A percentile compares a stretch with the other conserved stretches of the same genome.
These are phyloP conservation scores for Pinus taeda DNA, from an alignment of 75 land plant species.

Conservation along the genomic window DNA sequence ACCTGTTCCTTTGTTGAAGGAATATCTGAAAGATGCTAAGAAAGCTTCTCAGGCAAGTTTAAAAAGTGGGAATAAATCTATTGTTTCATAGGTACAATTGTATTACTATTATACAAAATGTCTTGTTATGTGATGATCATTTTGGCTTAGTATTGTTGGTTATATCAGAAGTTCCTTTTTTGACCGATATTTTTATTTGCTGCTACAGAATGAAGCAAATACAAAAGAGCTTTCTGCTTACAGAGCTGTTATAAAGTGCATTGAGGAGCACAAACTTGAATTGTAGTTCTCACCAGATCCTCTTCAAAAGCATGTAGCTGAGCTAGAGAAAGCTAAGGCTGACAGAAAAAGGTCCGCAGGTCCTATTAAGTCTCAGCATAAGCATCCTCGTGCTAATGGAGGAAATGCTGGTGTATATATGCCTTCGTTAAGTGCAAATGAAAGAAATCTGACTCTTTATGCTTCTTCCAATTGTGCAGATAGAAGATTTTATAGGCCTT, in stretches of 20 bases:
- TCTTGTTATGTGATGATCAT: not conserved
- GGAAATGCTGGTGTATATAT: conserved; percentile 11
- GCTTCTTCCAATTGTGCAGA: conserved; percentile 5
- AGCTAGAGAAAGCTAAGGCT: conserved; percentile 44
- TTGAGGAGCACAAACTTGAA: conserved; percentile 53
- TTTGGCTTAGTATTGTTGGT: not conserved
- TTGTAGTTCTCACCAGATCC: conserved; percentile 41
- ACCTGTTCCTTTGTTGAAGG: conserved; percentile 65
- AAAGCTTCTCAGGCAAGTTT: conserved; percentile 38
- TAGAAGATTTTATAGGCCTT: conserved; percentile 28
- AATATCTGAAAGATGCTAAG: conserved; percentile 69
- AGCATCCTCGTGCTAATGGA: conserved; percentile 27
- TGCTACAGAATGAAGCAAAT: conserved; percentile 29
- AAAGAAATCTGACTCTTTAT: not conserved
- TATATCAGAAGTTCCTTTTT: not conserved
- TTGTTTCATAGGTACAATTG: conserved; percentile 30
- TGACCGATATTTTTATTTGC: not conserved
- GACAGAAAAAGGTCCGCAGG: conserved; percentile 32
- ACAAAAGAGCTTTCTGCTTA: conserved; percentile 44
- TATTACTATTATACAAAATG: not conserved
- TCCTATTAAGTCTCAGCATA: conserved; percentile 20
- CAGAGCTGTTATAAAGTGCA: conserved; percentile 37
- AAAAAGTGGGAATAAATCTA: conserved; percentile 58
- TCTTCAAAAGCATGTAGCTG: conserved; percentile 42
- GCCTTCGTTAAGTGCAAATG: conserved; percentile 6